Evolutionary conservation across 768 basidiomycete species (phyloP), one percentile per base, ranked within the genome.

Genomic region (Tremella mesenterica): DNA sequence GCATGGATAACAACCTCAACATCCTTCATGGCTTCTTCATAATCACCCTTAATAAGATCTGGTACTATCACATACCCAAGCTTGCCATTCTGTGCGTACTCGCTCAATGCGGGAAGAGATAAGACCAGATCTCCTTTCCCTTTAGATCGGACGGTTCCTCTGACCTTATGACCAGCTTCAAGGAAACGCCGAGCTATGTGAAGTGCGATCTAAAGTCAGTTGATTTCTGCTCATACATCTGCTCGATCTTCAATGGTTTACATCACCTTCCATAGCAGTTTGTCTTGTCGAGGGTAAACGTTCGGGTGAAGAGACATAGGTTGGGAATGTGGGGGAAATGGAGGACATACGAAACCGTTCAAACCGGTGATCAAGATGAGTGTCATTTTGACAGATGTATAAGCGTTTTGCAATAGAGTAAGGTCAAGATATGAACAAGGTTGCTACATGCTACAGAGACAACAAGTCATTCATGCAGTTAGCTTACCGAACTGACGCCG

Each of bases 111-210:
- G 23, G 38, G 38, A 5, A 41, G 38, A 16, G 38, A 41, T 5
- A 41, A 16, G 6, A 23, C 38, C 8, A 18, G 38, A 18, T 52
- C 26, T 14, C 45, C 51, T 28, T 52, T 52, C n/a, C 12, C 13
- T 7, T 47, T 28, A 20, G 51, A 44, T 16, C 51, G 51, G 28
- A 52, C 51, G 27, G 51, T 52, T 9, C 51, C 51, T 30, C 51
- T 16, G 28, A 52, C 51, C 18, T 20, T 13, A 29, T 45, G 46
- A 18, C 51, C 51, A 13, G 21, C 44, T 6, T 48, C 26, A 14
- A 52, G 43, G 39, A 52, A 30, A n/a, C 20, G 14, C 14, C 20
- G 21, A 3, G 30, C 51, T 5, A 34, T 52, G 26, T 52, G 51
- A 10, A 41, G 14, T 5, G 38, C 38, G 38, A 41, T 41, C 38